Conservation (phyloP, 1,284 basidiomycete genomes). For the Cystobasidium pallidum region DNA sequence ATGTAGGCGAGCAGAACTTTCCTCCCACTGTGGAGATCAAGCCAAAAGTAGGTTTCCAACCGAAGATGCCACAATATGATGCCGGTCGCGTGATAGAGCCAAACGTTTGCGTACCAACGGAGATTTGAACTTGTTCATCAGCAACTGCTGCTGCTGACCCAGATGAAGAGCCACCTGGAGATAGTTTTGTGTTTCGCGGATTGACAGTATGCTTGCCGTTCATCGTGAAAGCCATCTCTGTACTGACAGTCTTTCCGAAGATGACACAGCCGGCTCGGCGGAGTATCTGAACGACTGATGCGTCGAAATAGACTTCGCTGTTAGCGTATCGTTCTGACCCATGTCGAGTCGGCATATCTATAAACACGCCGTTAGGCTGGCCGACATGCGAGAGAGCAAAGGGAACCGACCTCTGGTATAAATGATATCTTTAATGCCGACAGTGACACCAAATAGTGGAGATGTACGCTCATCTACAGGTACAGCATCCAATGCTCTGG, state of each 20-base stretch:
- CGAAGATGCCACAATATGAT: conserved; percentile 87
- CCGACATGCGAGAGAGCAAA: too few species aligned
- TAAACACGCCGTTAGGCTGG: background rate
- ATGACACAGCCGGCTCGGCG: conserved; percentile 50
- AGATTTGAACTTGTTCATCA: conserved; percentile 49
- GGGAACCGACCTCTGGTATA: conserved; percentile 45
- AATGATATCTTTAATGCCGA: conserved; percentile 54
- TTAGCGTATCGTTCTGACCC: conserved; percentile 50
- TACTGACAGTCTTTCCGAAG: conserved; percentile 52
- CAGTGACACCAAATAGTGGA: conserved; percentile 49
- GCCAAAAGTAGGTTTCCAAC: conserved; percentile 93
- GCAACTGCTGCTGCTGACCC: conserved; percentile 53
- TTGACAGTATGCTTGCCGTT: conserved; percentile 49
- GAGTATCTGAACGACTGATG: conserved; percentile 49
- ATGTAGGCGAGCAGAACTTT: conserved; percentile 50
- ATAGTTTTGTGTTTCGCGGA: conserved; percentile 48
- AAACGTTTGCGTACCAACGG: conserved; percentile 73
- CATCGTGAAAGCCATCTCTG: conserved; percentile 50
- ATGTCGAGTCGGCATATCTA: conserved; percentile 54
- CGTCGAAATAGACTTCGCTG: conserved; percentile 50
- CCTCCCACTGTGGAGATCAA: conserved; percentile 81
- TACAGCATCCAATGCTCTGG: conserved; percentile 48
- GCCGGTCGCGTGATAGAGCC: conserved; percentile 91
- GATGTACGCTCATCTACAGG: conserved; percentile 47
- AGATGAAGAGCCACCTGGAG: conserved; percentile 53